Conservation (phyloP, 352 stramenopile genomes). For the Ophiocytium majus region DNA sequence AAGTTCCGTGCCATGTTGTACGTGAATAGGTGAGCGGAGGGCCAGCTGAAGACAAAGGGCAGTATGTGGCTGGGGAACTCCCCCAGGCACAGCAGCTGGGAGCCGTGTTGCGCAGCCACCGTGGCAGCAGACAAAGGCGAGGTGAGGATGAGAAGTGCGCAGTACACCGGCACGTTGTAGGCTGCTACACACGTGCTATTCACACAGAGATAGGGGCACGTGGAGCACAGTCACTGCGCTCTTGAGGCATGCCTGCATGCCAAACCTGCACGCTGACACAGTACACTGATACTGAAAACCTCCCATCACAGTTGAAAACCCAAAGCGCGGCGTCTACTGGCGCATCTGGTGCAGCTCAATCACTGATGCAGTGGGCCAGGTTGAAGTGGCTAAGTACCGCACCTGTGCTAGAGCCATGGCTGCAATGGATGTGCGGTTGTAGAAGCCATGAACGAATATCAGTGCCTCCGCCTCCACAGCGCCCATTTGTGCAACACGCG, state of each 20-base stretch:
- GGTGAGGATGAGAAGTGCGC: too few species aligned
- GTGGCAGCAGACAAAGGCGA: background rate
- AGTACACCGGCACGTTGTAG: too few species aligned
- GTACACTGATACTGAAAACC: background rate
- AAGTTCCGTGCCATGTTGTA: background rate
- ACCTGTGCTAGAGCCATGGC: slow-evolving; percentile 3
- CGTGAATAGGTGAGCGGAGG: background rate
- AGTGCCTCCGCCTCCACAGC: background rate
- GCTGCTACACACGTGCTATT: background rate
- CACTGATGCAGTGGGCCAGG: background rate
- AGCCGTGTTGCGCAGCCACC: too few species aligned
- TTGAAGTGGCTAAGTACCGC: background rate
- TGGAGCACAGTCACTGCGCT: background rate
- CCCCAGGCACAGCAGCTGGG: slow-evolving; percentile 16
- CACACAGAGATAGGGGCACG: background rate
- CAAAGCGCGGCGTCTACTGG: background rate
- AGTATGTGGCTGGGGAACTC: slow-evolving; percentile 16
- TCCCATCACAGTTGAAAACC: background rate
- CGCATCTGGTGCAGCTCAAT: background rate
- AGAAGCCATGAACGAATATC: slow-evolving; percentile 10
- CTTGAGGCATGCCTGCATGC: background rate
- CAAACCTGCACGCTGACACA: background rate
- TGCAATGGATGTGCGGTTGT: background rate
- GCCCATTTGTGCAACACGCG: too few species aligned
- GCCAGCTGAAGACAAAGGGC: slow-evolving; percentile 23